A percentile compares a stretch with the other conserved stretches of the same genome.
Conservation (phyloP, 75 land plant species). For the Pseudotsuga menziesii region DNA sequence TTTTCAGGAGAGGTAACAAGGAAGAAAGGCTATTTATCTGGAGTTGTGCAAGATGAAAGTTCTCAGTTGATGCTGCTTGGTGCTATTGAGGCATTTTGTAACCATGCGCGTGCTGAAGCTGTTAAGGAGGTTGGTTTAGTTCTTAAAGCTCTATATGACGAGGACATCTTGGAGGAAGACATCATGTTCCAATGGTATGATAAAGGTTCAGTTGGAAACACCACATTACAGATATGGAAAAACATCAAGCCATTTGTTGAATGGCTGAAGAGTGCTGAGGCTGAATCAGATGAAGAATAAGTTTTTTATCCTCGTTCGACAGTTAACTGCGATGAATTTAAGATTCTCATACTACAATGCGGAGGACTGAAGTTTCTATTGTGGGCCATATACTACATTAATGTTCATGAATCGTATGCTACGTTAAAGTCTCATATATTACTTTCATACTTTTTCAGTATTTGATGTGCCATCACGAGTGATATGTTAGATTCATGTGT, state of each 20-base stretch:
- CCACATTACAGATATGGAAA: constrained; percentile 49
- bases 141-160: constrained; percentile 72
- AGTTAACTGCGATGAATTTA: too few species aligned
- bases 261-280: constrained; percentile 89
- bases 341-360: too few species aligned
- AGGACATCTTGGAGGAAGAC: constrained; percentile 82
- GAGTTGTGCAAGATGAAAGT: constrained; percentile 52
- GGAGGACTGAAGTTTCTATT: too few species aligned
- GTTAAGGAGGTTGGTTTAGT: constrained; percentile 69
- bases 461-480: too few species aligned
- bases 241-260: constrained; percentile 72
- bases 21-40: constrained; percentile 59
- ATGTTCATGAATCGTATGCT: too few species aligned
- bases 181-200: constrained; percentile 64
- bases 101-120: constrained; percentile 34
- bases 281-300: constrained; percentile 65
- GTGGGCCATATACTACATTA: too few species aligned
- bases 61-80: constrained; percentile 55
- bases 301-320: too few species aligned
- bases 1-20: constrained; percentile 68
- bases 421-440: too few species aligned
- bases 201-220: constrained; percentile 36
- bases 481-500: too few species aligned
- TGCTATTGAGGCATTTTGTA: constrained; percentile 65
- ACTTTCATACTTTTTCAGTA: too few species aligned